Percentiles rank a stretch among this genome's conserved stretches.
Conservation (phyloP, 2,329 filamentous ascomycete genomes). For the Colletotrichum cereale region DNA sequence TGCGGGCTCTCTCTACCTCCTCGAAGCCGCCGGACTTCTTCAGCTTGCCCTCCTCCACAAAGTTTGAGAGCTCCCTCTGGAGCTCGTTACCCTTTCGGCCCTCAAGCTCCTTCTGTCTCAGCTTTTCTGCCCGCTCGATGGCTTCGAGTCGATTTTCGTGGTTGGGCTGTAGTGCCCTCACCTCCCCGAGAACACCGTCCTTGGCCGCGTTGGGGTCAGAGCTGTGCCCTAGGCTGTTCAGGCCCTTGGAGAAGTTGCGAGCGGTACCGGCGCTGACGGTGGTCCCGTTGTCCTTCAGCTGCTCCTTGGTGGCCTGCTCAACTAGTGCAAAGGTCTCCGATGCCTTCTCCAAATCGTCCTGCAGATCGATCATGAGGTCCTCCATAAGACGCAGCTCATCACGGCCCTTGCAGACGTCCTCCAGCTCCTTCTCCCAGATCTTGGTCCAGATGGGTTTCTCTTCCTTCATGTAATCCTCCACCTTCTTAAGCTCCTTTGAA, state of each 20-base stretch:
- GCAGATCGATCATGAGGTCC: slow-evolving; percentile 90
- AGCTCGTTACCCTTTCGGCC: slow-evolving; percentile 80
- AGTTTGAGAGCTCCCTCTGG: slow-evolving; percentile 85
- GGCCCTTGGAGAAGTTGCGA: slow-evolving; percentile 66
- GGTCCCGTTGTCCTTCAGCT: slow-evolving; percentile 81
- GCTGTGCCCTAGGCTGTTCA: slow-evolving; percentile 63
- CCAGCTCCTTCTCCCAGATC: slow-evolving; percentile 98
- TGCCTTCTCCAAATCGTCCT: slow-evolving; percentile 96
- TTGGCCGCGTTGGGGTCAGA: slow-evolving; percentile 85
- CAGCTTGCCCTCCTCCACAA: slow-evolving; percentile 90
- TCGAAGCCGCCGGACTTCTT: slow-evolving; percentile 98
- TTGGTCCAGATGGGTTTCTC: slow-evolving; percentile 99
- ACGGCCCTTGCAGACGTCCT: slow-evolving; percentile 94
- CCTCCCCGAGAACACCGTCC: slow-evolving; percentile 91
- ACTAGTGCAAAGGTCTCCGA: slow-evolving; percentile 93
- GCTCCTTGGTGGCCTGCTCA: slow-evolving; percentile 98
- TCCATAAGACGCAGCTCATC: slow-evolving; percentile 97
- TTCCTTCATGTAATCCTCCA: slow-evolving; percentile 90
- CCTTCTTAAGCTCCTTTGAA: slow-evolving; percentile 88
- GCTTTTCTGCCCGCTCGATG: slow-evolving; percentile 95
- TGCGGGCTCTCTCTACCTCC: slow-evolving; percentile 87
- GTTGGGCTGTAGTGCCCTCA: slow-evolving; percentile 92
- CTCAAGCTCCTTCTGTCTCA: slow-evolving; percentile 89
- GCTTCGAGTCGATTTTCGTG: slow-evolving; percentile 94
- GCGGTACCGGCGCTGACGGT: slow-evolving; percentile 63